A percentile compares a stretch with the other conserved stretches of the same genome.
Evolutionary conservation across 176 grass and related monocot species (phyloP).

Genomic region (Pontederia crassipes): DNA sequence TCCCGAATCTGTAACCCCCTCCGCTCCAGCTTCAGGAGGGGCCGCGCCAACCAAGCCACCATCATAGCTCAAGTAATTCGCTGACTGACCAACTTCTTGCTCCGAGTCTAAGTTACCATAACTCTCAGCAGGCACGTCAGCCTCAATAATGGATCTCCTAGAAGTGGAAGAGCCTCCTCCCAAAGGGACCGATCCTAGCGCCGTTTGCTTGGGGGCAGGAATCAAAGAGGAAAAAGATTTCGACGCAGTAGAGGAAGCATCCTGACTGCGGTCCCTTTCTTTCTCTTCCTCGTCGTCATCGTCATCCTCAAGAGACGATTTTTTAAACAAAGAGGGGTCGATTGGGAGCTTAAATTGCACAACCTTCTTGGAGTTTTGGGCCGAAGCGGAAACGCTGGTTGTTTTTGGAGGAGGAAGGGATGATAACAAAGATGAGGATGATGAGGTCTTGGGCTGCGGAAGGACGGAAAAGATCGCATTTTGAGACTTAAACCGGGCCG

Average conservation of each 20-base stretch:
- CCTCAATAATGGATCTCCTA: constrained; percentile 29
- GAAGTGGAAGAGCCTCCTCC: constrained; percentile 24
- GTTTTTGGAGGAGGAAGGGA: constrained; percentile 19
- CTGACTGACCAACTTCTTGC: neutral
- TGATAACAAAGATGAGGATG: constrained; percentile 12
- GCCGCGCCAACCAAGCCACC: neutral
- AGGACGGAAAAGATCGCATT: neutral
- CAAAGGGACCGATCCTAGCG: constrained; percentile 39
- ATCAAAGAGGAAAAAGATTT: constrained; percentile 61
- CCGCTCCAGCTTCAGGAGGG: constrained; percentile 11
- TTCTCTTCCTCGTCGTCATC: constrained; percentile 46
- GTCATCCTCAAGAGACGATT: constrained; percentile 27
- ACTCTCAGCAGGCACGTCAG: constrained; percentile 21
- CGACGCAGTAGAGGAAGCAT: constrained; percentile 15
- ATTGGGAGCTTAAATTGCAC: constrained; percentile 60
- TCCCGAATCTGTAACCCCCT: constrained; percentile 13
- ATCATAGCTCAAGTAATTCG: neutral
- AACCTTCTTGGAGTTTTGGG: constrained; percentile 62
- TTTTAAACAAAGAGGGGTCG: constrained; percentile 24
- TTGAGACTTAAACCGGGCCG: no score
- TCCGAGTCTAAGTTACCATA: constrained; percentile 19
- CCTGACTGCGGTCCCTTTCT: constrained; percentile 19
- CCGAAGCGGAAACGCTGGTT: constrained; percentile 1
- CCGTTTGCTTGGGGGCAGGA: constrained; percentile 62
- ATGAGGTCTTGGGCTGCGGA: constrained; percentile 4